These are phyloP conservation scores for Farysia itapuensis DNA, from an alignment of 1,284 basidiomycete species.

Conservation along the genomic window DNA sequence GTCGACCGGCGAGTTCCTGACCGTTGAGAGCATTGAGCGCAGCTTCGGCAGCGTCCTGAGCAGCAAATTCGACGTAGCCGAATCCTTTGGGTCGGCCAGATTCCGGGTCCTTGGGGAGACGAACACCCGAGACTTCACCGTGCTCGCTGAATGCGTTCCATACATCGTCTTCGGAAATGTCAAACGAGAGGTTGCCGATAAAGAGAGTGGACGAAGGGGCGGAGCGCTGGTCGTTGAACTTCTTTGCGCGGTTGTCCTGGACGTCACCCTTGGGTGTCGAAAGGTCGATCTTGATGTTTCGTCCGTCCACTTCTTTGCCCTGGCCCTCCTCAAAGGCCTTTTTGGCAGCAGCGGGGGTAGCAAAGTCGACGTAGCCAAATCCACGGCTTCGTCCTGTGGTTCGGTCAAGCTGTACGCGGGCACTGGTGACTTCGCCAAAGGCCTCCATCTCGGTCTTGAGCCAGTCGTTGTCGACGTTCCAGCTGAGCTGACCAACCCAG, in stretches of 20 bases:
- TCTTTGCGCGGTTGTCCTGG: slow-evolving; percentile 73
- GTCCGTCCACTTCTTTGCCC: slow-evolving; percentile 83
- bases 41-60: slow-evolving; percentile 76
- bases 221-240: slow-evolving; percentile 66
- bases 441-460: slow-evolving; percentile 84
- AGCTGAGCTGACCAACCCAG: slow-evolving; percentile 91
- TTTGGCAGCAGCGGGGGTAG: slow-evolving; percentile 62
- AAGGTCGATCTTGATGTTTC: slow-evolving; percentile 82
- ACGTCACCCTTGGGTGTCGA: slow-evolving; percentile 67
- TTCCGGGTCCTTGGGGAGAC: slow-evolving; percentile 90
- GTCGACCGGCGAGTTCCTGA: slow-evolving; percentile 78
- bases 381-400: slow-evolving; percentile 64
- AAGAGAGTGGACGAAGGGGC: slow-evolving; percentile 86
- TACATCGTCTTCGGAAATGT: slow-evolving; percentile 72
- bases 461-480: slow-evolving; percentile 97
- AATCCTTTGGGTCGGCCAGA: slow-evolving; percentile 90
- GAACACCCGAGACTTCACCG: slow-evolving; percentile 83
- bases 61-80: slow-evolving; percentile 91
- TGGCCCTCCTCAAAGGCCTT: slow-evolving; percentile 73
- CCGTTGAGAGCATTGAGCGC: slow-evolving; percentile 74
- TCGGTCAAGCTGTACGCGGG: slow-evolving; percentile 88
- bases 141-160: slow-evolving; percentile 91
- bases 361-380: slow-evolving; percentile 95
- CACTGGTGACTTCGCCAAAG: slow-evolving; percentile 83
- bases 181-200: slow-evolving; percentile 85